Evolutionary conservation across 768 basidiomycete genomes (phyloP).

Genomic region (Tephrocybe sp.): DNA sequence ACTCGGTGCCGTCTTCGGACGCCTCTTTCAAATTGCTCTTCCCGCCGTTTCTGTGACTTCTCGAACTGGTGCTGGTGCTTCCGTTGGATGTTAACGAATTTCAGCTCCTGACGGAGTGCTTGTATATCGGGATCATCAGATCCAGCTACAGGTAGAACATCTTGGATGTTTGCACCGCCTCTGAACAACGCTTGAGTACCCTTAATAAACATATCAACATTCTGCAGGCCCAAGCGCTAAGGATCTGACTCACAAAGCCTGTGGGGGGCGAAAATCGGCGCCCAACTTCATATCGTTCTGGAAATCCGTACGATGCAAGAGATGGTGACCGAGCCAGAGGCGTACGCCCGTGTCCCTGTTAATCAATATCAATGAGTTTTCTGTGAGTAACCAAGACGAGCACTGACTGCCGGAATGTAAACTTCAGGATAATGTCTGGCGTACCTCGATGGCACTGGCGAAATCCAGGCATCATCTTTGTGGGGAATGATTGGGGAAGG

Average conservation of each 20-base stretch:
- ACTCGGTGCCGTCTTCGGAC: background rate
- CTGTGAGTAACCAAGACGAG: no score
- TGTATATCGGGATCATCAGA: background rate
- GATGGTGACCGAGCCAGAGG: no score
- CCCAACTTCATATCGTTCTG: no score
- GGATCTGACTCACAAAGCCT: conserved; percentile 9
- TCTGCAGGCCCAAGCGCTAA: background rate
- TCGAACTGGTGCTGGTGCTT: conserved; percentile 3
- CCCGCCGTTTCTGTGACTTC: conserved; percentile 2
- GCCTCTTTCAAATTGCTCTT: conserved; percentile 6
- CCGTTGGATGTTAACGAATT: conserved; percentile 1
- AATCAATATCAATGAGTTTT: no score
- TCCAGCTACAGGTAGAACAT: background rate
- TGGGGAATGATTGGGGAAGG: background rate
- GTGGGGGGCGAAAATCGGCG: background rate
- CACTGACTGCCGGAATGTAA: no score
- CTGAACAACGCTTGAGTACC: background rate
- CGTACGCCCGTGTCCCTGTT: no score
- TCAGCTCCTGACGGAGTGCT: background rate
- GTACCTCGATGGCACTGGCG: no score
- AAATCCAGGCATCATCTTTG: background rate
- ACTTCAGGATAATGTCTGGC: no score
- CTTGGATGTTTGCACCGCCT: background rate
- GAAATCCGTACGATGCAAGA: no score
- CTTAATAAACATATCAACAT: background rate